These are phyloP conservation scores for Daedalea quercina DNA, from an alignment of 768 basidiomycete genomes.

Conservation along the genomic window DNA sequence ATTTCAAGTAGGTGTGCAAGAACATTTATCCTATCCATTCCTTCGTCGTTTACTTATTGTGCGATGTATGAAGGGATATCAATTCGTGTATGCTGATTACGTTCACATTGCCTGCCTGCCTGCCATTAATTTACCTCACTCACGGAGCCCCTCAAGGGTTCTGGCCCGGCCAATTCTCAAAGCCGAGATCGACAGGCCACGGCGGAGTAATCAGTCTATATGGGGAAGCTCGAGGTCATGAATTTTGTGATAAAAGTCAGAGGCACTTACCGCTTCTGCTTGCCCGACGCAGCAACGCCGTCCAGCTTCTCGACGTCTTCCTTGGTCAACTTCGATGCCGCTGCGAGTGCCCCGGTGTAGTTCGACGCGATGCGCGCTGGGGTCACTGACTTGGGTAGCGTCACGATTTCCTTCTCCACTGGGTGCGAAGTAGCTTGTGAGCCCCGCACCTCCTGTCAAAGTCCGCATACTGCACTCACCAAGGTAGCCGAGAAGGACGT, in stretches of 20 bases:
- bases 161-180: constrained; percentile 50
- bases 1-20: too few relatives aligned
- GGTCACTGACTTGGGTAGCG: constrained; percentile 76
- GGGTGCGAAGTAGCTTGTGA: not conserved
- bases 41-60: too few relatives aligned
- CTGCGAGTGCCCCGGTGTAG: constrained; percentile 42
- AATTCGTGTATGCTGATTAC: too few relatives aligned
- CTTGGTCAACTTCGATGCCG: constrained; percentile 37
- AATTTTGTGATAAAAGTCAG: not conserved
- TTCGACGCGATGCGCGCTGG: constrained; percentile 59
- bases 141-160: not conserved
- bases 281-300: constrained; percentile 47
- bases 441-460: not conserved
- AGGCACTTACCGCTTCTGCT: constrained; percentile 48
- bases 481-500: constrained; percentile 59
- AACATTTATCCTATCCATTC: too few relatives aligned
- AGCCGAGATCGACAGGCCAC: constrained; percentile 69
- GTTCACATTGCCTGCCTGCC: too few relatives aligned
- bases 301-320: constrained; percentile 54
- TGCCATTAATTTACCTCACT: too few relatives aligned
- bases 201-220: constrained; percentile 53
- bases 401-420: constrained; percentile 60
- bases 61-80: too few relatives aligned
- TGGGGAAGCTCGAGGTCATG: not conserved
- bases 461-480: constrained; percentile 28